Percentiles rank a stretch among this genome's conserved stretches.
phyloP scores from a whole-genome alignment of 2,329 filamentous ascomycete genomes.

The Thielaviopsis cerberus region DNA sequence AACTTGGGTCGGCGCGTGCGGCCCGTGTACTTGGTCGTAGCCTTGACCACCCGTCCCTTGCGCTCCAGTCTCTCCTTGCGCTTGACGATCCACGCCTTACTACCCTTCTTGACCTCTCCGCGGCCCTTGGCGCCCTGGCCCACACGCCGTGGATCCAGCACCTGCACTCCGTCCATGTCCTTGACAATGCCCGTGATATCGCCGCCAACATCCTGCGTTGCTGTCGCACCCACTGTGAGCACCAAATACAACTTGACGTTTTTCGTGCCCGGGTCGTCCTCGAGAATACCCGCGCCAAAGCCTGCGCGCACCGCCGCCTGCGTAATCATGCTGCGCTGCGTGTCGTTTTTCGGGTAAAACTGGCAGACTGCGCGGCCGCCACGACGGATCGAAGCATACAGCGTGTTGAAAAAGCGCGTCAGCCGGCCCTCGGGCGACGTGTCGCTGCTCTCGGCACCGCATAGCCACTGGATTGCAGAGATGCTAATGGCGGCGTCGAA shows the following conservation, averaged over 20 bases:
- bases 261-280: slow-evolving; percentile 93
- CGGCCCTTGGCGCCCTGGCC: slow-evolving; percentile 22
- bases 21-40: slow-evolving; percentile 82
- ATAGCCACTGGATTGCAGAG: slow-evolving; percentile 94
- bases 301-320: slow-evolving; percentile 79
- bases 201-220: slow-evolving; percentile 31
- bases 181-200: slow-evolving; percentile 84
- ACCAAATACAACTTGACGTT: slow-evolving; percentile 94
- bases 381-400: slow-evolving; percentile 67
- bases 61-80: slow-evolving; percentile 88
- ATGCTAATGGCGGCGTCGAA: slow-evolving; percentile 95
- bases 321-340: slow-evolving; percentile 81
- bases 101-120: slow-evolving; percentile 54
- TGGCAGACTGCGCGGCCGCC: slow-evolving; percentile 87
- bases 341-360: slow-evolving; percentile 93
- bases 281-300: slow-evolving; percentile 83
- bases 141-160: slow-evolving; percentile 46
- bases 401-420: slow-evolving; percentile 72
- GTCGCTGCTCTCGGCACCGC: slow-evolving; percentile 79
- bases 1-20: slow-evolving; percentile 68
- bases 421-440: slow-evolving; percentile 64
- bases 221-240: slow-evolving; percentile 59
- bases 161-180: slow-evolving; percentile 74
- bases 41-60: slow-evolving; percentile 88
- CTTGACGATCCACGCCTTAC: slow-evolving; percentile 64